These are phyloP conservation scores for Histomonas meleagridis DNA, from an alignment of 208 protist species.

Conservation along the genomic window DNA sequence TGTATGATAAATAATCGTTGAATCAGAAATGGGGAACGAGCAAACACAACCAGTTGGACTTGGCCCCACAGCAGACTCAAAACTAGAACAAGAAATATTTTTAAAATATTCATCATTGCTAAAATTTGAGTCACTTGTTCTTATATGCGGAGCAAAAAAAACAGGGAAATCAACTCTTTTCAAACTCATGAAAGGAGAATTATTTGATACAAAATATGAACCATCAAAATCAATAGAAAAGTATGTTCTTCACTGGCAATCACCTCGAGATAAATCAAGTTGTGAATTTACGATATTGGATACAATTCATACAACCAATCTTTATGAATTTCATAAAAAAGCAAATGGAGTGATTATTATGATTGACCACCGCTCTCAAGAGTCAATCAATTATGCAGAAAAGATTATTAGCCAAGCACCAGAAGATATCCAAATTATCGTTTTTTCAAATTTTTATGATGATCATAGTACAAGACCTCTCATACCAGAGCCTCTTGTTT, in stretches of 20 bases:
- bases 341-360: not conserved
- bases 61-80: too few relatives aligned
- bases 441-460: not conserved
- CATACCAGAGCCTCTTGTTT: not conserved
- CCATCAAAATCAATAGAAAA: too few relatives aligned
- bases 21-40: too few relatives aligned
- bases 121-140: not conserved
- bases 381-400: not conserved
- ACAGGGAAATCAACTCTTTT: not conserved
- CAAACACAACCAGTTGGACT: too few relatives aligned
- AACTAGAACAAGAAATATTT: too few relatives aligned
- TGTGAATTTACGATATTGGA: too few relatives aligned
- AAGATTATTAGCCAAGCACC: not conserved
- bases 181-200: not conserved
- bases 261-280: too few relatives aligned
- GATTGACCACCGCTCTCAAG: not conserved
- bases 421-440: not conserved
- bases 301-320: too few relatives aligned
- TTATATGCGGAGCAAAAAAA: not conserved
- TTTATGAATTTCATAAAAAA: too few relatives aligned
- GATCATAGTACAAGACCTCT: not conserved
- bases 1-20: too few relatives aligned
- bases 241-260: too few relatives aligned
- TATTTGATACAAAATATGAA: not conserved
- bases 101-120: too few relatives aligned